A percentile compares a stretch with the other conserved stretches of the same genome.
Evolutionary conservation across 2,329 filamentous ascomycete genomes (phyloP).

Genomic region (Penicillium hesseltinei): DNA sequence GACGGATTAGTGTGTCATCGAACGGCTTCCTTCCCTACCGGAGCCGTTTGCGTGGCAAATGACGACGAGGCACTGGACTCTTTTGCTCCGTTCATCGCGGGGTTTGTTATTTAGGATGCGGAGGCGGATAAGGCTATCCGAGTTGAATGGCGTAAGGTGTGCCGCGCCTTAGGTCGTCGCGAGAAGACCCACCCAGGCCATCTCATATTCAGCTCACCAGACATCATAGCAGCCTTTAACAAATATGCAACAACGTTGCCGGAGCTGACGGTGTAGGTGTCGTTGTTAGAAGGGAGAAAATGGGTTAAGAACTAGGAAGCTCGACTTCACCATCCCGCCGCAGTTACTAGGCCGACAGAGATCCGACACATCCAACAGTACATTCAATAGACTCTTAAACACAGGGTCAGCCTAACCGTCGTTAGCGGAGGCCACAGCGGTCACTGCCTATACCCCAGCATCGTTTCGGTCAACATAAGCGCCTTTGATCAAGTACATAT

Average conservation of each 20-base stretch:
- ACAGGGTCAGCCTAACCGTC: slow-evolving; percentile 49
- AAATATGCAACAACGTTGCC: slow-evolving; percentile 45
- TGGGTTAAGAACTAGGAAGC: slow-evolving; percentile 43
- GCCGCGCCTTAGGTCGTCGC: slow-evolving; percentile 47
- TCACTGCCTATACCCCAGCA: slow-evolving; percentile 55
- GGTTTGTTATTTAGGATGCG: slow-evolving; percentile 36
- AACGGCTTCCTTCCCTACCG: slow-evolving; percentile 50
- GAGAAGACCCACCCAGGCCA: slow-evolving; percentile 37
- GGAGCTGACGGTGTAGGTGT: slow-evolving; percentile 47
- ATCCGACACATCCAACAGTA: slow-evolving; percentile 54
- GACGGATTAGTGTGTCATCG: slow-evolving; percentile 50
- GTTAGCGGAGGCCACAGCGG: slow-evolving; percentile 61
- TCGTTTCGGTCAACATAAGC: slow-evolving; percentile 59
- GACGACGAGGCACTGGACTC: slow-evolving; percentile 47
- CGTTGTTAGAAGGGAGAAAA: slow-evolving; percentile 18
- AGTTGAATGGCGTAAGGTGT: slow-evolving; percentile 52
- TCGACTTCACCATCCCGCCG: slow-evolving; percentile 44
- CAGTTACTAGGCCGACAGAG: slow-evolving; percentile 48
- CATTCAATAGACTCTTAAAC: slow-evolving; percentile 55
- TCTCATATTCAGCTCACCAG: slow-evolving; percentile 51
- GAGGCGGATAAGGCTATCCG: slow-evolving; percentile 31
- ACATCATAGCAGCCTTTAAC: slow-evolving; percentile 54
- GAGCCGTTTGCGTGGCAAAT: slow-evolving; percentile 46
- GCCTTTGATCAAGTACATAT: slow-evolving; percentile 52
- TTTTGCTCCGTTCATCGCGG: slow-evolving; percentile 56